phyloP scores from a whole-genome alignment of 495 filamentous ascomycete species.

The Collariella sp. region DNA sequence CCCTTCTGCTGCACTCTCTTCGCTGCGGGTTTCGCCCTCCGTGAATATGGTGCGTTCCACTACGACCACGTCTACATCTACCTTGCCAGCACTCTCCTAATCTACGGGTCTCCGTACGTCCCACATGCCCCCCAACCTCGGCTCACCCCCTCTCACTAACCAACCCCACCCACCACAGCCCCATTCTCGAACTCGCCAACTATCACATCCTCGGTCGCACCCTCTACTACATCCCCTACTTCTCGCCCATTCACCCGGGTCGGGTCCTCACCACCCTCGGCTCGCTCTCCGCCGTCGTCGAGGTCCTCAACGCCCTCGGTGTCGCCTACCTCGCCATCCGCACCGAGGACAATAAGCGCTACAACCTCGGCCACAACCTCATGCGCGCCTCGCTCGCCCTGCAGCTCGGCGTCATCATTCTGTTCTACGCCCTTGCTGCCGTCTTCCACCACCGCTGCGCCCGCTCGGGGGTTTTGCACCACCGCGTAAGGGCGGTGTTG shows the following conservation, averaged over 20 bases:
- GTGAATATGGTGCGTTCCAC: conserved; percentile 49
- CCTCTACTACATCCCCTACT: conserved; percentile 70
- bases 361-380: conserved; percentile 47
- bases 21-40: conserved; percentile 49
- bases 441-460: conserved; percentile 52
- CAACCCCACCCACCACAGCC: conserved; percentile 34
- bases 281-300: conserved; percentile 52
- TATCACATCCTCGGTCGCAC: conserved; percentile 70
- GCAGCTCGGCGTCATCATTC: conserved; percentile 54
- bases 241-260: conserved; percentile 68
- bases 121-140: too few relatives aligned
- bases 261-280: conserved; percentile 66
- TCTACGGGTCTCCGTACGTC: conserved; percentile 53
- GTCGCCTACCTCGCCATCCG: conserved; percentile 50
- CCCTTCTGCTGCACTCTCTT: conserved; percentile 35
- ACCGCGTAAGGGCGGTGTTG: conserved; percentile 51
- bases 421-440: conserved; percentile 50
- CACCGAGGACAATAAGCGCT: conserved; percentile 28
- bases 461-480: conserved; percentile 42
- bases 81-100: conserved; percentile 51
- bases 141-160: background rate
- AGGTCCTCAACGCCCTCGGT: conserved; percentile 59
- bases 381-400: conserved; percentile 58
- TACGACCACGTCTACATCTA: conserved; percentile 48
- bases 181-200: conserved; percentile 65